Evolutionary conservation across 2,329 filamentous ascomycete genomes (phyloP).

Genomic region (Clarireedia paspali): DNA sequence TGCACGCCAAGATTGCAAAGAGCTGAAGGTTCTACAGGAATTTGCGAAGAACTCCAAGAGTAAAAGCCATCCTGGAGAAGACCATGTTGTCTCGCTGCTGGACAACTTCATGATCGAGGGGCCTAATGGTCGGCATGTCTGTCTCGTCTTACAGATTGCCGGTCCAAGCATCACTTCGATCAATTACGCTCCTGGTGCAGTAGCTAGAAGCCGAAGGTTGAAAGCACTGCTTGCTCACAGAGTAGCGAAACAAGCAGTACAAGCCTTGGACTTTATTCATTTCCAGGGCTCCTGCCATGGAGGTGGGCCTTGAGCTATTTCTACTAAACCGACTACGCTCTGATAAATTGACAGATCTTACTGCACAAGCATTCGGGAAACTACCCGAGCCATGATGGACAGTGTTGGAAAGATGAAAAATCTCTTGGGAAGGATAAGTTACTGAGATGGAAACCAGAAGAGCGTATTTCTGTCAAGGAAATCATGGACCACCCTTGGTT

Average conservation of each 20-base stretch:
- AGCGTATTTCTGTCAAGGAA: neutral
- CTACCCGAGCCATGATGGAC: neutral
- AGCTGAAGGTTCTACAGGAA: neutral
- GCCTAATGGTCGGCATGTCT: conserved; percentile 38
- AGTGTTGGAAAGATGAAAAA: neutral
- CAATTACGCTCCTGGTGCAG: neutral
- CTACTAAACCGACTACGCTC: no score
- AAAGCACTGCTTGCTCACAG: no score
- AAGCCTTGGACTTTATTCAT: no score
- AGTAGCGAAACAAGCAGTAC: no score
- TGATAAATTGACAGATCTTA: no score
- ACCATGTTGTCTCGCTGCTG: neutral
- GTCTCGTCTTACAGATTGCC: conserved; percentile 29
- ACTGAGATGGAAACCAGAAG: neutral
- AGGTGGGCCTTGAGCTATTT: conserved; percentile 4
- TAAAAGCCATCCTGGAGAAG: neutral
- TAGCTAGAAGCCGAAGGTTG: no score
- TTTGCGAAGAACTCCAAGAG: neutral
- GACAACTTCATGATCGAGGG: conserved; percentile 26
- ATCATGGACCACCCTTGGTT: neutral
- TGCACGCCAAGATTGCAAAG: neutral
- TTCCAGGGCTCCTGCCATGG: conserved; percentile 10
- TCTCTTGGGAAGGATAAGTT: neutral
- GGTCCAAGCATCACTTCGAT: conserved; percentile 1
- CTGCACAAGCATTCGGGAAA: neutral